Conservation (phyloP, 257 asterid genomes). For the Handroanthus guayacan region DNA sequence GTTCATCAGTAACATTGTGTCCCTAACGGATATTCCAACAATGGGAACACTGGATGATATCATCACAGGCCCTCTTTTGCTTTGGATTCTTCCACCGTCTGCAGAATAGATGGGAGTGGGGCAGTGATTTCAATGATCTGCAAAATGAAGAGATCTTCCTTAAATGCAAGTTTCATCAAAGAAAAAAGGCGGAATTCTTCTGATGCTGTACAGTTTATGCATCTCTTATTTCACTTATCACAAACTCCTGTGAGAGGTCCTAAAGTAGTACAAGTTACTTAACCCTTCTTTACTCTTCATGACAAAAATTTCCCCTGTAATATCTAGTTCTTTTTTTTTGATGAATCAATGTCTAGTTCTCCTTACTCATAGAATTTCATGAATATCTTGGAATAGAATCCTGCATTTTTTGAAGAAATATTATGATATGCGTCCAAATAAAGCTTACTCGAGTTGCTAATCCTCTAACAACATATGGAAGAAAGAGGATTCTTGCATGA, state of each 20-base stretch:
- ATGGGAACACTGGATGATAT: not conserved
- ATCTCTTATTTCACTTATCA: not conserved
- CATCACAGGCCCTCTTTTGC: constrained; percentile 18
- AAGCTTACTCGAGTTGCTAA: not conserved
- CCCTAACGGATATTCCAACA: not conserved
- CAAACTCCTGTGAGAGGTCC: not conserved
- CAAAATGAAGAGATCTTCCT: constrained; percentile 33
- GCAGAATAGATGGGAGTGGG: constrained; percentile 72
- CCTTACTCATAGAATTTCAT: not conserved
- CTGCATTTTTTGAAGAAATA: not conserved
- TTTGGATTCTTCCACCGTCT: constrained; percentile 46
- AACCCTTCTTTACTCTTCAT: not conserved
- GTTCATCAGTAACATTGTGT: not conserved
- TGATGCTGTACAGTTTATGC: not conserved
- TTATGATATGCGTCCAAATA: not conserved
- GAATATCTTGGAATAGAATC: not conserved
- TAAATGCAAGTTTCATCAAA: not conserved
- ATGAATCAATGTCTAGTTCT: not conserved
- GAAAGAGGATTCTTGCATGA: not conserved
- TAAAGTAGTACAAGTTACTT: not conserved
- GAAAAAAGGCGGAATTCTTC: not conserved
- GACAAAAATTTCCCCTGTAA: not conserved
- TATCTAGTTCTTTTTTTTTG: not conserved
- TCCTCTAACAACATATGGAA: not conserved
- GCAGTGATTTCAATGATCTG: constrained; percentile 67